These are phyloP conservation scores for Ophiostoma ulmi DNA, from an alignment of 2,329 filamentous ascomycete species.

Conservation along the genomic window DNA sequence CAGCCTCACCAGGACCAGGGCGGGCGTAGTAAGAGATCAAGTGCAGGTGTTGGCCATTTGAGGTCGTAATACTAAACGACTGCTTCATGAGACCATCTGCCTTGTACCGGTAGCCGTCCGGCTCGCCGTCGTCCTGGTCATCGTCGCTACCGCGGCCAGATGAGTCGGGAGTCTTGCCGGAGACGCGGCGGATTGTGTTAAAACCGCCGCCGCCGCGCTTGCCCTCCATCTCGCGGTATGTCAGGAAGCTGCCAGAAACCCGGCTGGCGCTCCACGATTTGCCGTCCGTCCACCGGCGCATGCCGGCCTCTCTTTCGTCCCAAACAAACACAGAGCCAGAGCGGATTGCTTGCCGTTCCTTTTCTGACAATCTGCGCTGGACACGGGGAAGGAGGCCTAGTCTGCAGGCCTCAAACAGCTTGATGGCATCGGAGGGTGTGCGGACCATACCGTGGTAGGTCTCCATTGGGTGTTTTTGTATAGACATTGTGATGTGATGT, in stretches of 20 bases:
- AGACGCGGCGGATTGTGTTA: slow-evolving; percentile 49
- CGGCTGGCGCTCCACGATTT: slow-evolving; percentile 99
- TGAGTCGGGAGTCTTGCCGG: slow-evolving; percentile 74
- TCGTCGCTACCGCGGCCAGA: slow-evolving; percentile 73
- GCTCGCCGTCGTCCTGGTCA: slow-evolving; percentile 76
- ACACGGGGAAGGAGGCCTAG: slow-evolving; percentile 85
- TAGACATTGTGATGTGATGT: slow-evolving; percentile 30
- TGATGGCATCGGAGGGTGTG: slow-evolving; percentile 94
- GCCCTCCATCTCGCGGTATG: slow-evolving; percentile 98
- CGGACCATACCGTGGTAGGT: slow-evolving; percentile 94
- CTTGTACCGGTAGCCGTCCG: slow-evolving; percentile 91
- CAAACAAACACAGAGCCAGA: slow-evolving; percentile 99
- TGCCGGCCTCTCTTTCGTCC: slow-evolving; percentile 97
- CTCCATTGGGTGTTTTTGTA: slow-evolving; percentile 60
- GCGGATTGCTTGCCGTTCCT: slow-evolving; percentile 91
- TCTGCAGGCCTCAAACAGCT: slow-evolving; percentile 95
- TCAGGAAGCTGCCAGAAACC: slow-evolving; percentile 94
- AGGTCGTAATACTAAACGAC: slow-evolving; percentile 97
- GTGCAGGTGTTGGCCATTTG: slow-evolving; percentile 81
- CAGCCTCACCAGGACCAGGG: slow-evolving; percentile 65
- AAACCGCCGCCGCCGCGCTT: slow-evolving; percentile 87
- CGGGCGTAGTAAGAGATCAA: slow-evolving; percentile 95
- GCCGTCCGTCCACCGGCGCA: slow-evolving; percentile 97
- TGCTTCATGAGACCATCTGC: slow-evolving; percentile 98
- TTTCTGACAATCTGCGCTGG: slow-evolving; percentile 88